Base-by-base conservation (phyloP, 192 early-diverging fungal genomes). In the Chytriomyces sp. region DNA sequence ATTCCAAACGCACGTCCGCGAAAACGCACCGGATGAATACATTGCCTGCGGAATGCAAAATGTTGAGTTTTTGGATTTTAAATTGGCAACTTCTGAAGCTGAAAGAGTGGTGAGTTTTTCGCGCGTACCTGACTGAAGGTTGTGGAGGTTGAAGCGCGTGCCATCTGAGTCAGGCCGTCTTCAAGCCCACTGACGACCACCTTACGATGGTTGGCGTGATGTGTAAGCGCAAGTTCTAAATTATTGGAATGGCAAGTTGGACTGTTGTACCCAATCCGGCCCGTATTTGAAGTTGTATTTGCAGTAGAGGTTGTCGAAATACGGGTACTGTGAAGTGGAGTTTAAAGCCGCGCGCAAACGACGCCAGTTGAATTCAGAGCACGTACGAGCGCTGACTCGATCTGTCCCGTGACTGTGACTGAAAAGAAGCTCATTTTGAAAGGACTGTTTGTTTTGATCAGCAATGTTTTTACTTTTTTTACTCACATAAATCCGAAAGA, bases 221-320 rank as follows among this genome's bases (percentile, higher is more conserved):
- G 18, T 45, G 35, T 50, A 45, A 18, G 59, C 7, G 61, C 23
- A 24, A 3, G 13, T 44, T 13, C 48, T 26, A 6, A 5, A 13
- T 79, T 16, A 28, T 5, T 4, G 24, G 18, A 64, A 20, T 9
- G 4, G 44, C 3, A 23, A 23, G 61, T 5, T 16, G 35, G 62
- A 23, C 16, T 66, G 10, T 67, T 20, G 26, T 59, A 67, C 74
- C 88, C 88, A 89, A 64, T 89, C 88, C 8, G 84, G 86, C 4
- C 89, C 89, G 72, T 87, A 72, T n/a, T 80, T 61, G 62, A 90
- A 84, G 26, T 84, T 84, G 82, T 88, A 86, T 78, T 90, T 90
- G 81, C 86, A 88, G 65, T 90, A 90, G 28, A 90, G 63, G 76
- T 90, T 86, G 76, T 89, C 88, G 61, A 80, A 79, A 50, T 77